Evolutionary conservation across 106 monocot species (phyloP), one percentile per base, ranked within the genome.

Genomic region (Triglochin maritima): DNA sequence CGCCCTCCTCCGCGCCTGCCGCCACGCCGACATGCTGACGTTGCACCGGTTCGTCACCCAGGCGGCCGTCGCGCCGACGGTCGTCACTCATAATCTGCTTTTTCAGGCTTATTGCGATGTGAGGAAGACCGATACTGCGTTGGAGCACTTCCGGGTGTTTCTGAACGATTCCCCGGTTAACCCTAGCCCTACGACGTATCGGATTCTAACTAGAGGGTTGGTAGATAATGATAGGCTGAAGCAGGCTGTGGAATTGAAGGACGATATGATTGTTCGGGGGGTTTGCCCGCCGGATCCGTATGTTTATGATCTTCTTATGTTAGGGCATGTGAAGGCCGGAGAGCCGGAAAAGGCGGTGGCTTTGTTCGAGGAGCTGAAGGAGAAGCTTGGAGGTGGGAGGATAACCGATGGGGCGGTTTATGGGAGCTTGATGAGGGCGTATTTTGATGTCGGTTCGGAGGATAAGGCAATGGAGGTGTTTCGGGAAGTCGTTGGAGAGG

Each of bases 21-120:
- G 90, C 51, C 80, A 88, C 63, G 71, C 83, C n/a, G 96, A 98
- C 67, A 78, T 98, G 68, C 85, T 98, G 53, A 74, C 90, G 11
- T 82, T 98, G 47, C 88, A 98, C 71, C 85, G 96, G 46, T 96
- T 96, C 72, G 73, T 88, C 50, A 86, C 88, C 62, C 96, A 96
- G 82, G 96, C 91, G 29, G 81, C 78, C 62, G 84, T 96, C 47
- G 78, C 80, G 66, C 96, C 96, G 60, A 85, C 79, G 41, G 65
- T 91, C 71, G 56, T 77, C 78, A 96, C 96, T 71, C 83, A 91
- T 71, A 91, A 86, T 77, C 81, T 96, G 53, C 74, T 91, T 64
- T 86, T 96, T 50, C 88, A 87, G 72, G 84, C 82, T 47, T 91
- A 88, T 70, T 87, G 88, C 69, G 96, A 90, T 15, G 86, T 88